Evolutionary conservation across 805 yeast species (phyloP), one percentile per base, ranked within the genome.

Genomic region (Candida methanosorbosa): DNA sequence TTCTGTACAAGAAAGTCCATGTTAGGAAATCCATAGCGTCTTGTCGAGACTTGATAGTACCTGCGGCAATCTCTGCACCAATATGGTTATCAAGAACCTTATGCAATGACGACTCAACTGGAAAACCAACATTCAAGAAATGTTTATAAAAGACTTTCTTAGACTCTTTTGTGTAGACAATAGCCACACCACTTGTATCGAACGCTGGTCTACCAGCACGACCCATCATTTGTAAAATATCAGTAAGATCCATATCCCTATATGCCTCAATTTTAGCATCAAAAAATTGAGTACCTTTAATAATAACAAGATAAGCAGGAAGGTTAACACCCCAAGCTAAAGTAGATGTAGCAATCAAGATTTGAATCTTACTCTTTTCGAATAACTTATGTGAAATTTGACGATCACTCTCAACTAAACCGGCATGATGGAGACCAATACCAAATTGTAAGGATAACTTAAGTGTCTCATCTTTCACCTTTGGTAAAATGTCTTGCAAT

Each of bases 311-410:
- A 57, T 81, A 81, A 0, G 92, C 90, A 1, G 90, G 90, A 42
- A 82, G 64, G 47, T 81, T 82, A 31, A 82, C 90, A 56, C 90
- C 90, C 90, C 90, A 82, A 0, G 92, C 90, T 42, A 82, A 66
- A 2, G 90, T 82, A n/a, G 86, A 78, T 0, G 92, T 81, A 2
- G 90, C 88, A 26, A 82, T 66, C 40, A 81, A 64, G 29, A 81
- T 71, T 56, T 82, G 92, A 32, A 81, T 70, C 51, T 78, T 80
- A 29, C 57, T 77, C n/a, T 65, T 57, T 38, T 80, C 85, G 56
- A 81, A 81, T 26, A 81, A 56, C 45, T 75, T 75, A 48, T 81
- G 90, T 4, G 83, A 71, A 13, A 81, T 67, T 42, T 72, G 72
- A 38, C 92, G 66, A 51, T 81, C 92, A 15, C 74, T 63, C 41